These are phyloP conservation scores for Aspergillus oerlinghausenensis DNA, from an alignment of 2,329 filamentous ascomycete genomes.

Conservation along the genomic window DNA sequence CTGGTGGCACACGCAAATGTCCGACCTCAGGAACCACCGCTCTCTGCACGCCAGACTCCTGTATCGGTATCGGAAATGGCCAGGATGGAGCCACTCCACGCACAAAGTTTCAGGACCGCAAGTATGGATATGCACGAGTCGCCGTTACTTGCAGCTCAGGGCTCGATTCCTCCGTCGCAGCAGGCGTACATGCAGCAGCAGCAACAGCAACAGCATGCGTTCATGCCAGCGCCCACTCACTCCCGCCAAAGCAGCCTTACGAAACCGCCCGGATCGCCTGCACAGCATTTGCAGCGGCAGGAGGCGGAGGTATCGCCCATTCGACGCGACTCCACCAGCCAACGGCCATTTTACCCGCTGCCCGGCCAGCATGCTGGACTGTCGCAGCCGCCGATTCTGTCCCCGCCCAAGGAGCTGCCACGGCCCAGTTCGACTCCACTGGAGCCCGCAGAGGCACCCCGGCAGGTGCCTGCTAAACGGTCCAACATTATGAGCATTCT, in stretches of 20 bases:
- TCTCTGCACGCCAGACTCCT: slow-evolving; percentile 28
- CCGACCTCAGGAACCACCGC: slow-evolving; percentile 26
- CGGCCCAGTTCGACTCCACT: slow-evolving; percentile 30
- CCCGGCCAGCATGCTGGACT: slow-evolving; percentile 22
- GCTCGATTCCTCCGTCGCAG: slow-evolving; percentile 15
- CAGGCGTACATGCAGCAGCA: slow-evolving; percentile 27
- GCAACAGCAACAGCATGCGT: slow-evolving; percentile 15
- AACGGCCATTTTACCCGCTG: slow-evolving; percentile 30
- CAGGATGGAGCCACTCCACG: slow-evolving; percentile 30
- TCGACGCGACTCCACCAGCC: slow-evolving; percentile 33
- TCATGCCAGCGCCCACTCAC: slow-evolving; percentile 26
- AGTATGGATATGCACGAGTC: slow-evolving; percentile 20
- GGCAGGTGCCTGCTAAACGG: slow-evolving; percentile 43
- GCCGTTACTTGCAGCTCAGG: slow-evolving; percentile 17
- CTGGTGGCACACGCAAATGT: slow-evolving; percentile 20
- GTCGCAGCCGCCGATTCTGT: slow-evolving; percentile 27
- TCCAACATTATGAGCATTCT: slow-evolving; percentile 48
- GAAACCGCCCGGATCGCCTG: slow-evolving; percentile 33
- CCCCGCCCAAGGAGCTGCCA: slow-evolving; percentile 33
- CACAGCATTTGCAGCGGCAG: slow-evolving; percentile 22
- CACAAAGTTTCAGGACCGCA: slow-evolving; percentile 17
- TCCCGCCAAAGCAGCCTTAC: slow-evolving; percentile 34
- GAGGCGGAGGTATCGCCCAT: slow-evolving; percentile 32
- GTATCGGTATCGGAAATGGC: slow-evolving; percentile 27
- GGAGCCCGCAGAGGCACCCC: slow-evolving; percentile 32